phyloP scores from a whole-genome alignment of 2,329 filamentous ascomycete genomes.

The Pochonia chlamydosporia region DNA sequence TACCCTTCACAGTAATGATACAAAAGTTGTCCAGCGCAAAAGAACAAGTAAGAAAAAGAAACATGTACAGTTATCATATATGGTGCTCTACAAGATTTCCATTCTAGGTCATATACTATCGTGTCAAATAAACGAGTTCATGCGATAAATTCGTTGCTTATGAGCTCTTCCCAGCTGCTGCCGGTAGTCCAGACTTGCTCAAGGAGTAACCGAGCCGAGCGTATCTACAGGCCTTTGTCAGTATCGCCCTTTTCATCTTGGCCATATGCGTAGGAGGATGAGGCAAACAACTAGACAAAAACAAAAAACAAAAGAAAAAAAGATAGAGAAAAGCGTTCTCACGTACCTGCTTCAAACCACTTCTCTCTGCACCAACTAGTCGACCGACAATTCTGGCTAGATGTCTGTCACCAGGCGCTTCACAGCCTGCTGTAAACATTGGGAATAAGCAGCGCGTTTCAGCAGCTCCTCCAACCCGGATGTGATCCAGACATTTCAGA shows the following conservation, averaged over 20 bases:
- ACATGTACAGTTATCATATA: background rate
- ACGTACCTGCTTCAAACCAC: constrained; percentile 69
- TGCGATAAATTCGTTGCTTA: constrained; percentile 63
- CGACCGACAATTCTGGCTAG: constrained; percentile 58
- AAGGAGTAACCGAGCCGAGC: constrained; percentile 59
- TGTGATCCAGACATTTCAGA: constrained; percentile 52
- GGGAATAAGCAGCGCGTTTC: constrained; percentile 74
- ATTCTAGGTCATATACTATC: background rate
- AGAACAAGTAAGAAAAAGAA: background rate
- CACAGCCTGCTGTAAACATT: constrained; percentile 77
- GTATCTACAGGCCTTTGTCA: constrained; percentile 33
- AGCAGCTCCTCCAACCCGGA: constrained; percentile 61
- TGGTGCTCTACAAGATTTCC: background rate
- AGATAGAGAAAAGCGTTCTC: background rate
- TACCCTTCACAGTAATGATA: no score
- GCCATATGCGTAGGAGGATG: no score
- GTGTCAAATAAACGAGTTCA: constrained; percentile 25
- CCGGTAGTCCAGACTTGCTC: constrained; percentile 64
- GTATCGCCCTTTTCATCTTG: background rate
- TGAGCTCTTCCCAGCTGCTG: constrained; percentile 62
- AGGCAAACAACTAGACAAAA: no score
- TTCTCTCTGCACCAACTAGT: constrained; percentile 61
- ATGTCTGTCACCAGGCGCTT: constrained; percentile 52
- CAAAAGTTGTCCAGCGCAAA: background rate
- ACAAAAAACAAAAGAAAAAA: background rate